Conservation (phyloP, 2,329 filamentous ascomycete species). For the Bisporella sp. region DNA sequence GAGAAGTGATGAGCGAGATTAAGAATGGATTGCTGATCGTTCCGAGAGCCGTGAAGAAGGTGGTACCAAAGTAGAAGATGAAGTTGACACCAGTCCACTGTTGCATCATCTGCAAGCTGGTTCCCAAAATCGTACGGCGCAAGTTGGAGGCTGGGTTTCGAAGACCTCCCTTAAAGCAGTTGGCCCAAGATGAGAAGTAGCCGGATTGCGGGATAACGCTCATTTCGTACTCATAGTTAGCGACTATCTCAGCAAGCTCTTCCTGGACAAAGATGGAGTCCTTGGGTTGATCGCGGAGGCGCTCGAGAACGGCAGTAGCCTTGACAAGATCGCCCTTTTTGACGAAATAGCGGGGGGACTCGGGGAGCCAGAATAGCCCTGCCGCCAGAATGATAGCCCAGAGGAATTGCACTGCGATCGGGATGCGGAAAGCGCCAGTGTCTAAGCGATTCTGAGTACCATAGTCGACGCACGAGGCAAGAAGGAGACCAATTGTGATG, state of each 20-base stretch:
- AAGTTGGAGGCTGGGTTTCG: slow-evolving; percentile 57
- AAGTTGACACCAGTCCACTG: slow-evolving; percentile 77
- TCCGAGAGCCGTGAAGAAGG: slow-evolving; percentile 74
- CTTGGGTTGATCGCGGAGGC: slow-evolving; percentile 65
- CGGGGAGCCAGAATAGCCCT: slow-evolving; percentile 72
- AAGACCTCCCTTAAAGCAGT: slow-evolving; percentile 60
- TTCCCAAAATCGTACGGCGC: slow-evolving; percentile 59
- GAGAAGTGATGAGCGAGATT: slow-evolving; percentile 83
- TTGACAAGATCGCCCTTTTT: slow-evolving; percentile 64
- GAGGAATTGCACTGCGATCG: slow-evolving; percentile 71
- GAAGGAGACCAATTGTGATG: slow-evolving; percentile 70
- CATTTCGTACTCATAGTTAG: slow-evolving; percentile 83
- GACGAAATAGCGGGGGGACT: slow-evolving; percentile 81
- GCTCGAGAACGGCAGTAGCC: slow-evolving; percentile 55
- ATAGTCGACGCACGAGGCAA: slow-evolving; percentile 71
- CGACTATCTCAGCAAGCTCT: slow-evolving; percentile 79
- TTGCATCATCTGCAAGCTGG: background rate
- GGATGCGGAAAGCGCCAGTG: slow-evolving; percentile 69
- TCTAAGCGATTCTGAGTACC: slow-evolving; percentile 54
- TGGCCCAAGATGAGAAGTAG: slow-evolving; percentile 63
- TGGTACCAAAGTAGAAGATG: slow-evolving; percentile 87
- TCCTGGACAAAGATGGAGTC: slow-evolving; percentile 70
- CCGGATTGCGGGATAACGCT: slow-evolving; percentile 56
- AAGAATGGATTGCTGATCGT: slow-evolving; percentile 60
- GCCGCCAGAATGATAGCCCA: slow-evolving; percentile 70